Evolutionary conservation across 768 basidiomycete genomes (phyloP), one percentile per base, ranked within the genome.

Genomic region (Phaffia australis): DNA sequence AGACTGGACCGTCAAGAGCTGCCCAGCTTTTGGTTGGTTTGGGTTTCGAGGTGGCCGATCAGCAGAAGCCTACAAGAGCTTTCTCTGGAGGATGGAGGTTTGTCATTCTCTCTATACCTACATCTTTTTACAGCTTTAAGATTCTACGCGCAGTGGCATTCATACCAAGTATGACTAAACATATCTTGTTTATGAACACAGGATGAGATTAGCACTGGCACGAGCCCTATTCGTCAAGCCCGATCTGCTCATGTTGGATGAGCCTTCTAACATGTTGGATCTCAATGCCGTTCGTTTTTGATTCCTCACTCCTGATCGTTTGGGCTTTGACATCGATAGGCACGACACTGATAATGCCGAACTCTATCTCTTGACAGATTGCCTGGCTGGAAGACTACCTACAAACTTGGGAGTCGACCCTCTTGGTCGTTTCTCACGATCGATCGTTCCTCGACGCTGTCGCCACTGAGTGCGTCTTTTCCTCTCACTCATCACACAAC

Each of bases 381-480:
- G 94, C 94, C 35, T 98, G 94, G 93, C 80, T 93, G 8, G 92
- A 97, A 79, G 93, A 95, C 73, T 97, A 97, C 74, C 81, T 97
- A 6, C 93, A 94, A 75, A 93, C 91, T 1, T 97, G 92, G 92
- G 78, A 84, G 1, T 87, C 89, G 60, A 95, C 92, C 0, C 78
- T 97, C 19, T 84, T 97, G 49, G 92, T 95, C 18, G 92, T 97
- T 85, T 94, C 94, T 62, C 95, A 99, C 81, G 95, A 99, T 76
- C 86, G 95, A 73, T 89, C 92, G 47, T 97, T 97, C 83, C 78
- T 97, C 63, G 94, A 98, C 76, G 87, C 89, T 19, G 89, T 98
- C 48, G 94, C 95, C 3, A 98, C 95, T 21, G 95, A 99, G 64
- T 65, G 5, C 21, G 63, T 56, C 32, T 30, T 47, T 2, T 15